phyloP scores from a whole-genome alignment of 2,329 filamentous ascomycete genomes.

The Pyrenochaeta sp. region DNA sequence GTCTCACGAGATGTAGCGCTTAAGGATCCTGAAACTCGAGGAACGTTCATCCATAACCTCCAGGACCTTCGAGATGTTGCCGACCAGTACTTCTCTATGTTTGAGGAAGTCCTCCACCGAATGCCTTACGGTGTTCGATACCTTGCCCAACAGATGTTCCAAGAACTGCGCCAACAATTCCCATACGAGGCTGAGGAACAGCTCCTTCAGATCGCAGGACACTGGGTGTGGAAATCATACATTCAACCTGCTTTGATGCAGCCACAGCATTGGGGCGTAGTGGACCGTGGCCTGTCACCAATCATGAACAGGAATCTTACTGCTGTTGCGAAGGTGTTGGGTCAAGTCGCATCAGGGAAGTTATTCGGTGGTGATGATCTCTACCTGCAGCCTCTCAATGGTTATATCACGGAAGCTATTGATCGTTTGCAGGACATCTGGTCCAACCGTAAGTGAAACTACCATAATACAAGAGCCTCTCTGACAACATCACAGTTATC shows the following conservation, averaged over 20 bases:
- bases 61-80: conserved; percentile 94
- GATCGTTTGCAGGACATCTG: conserved; percentile 80
- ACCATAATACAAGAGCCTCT: neutral
- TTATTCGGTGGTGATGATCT: conserved; percentile 94
- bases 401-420: conserved; percentile 85
- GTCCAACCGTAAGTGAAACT: conserved; percentile 62
- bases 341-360: conserved; percentile 86
- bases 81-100: conserved; percentile 82
- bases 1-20: conserved; percentile 94
- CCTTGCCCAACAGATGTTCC: conserved; percentile 84
- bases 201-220: conserved; percentile 82
- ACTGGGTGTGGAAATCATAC: conserved; percentile 96
- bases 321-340: conserved; percentile 90
- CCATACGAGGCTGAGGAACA: conserved; percentile 79
- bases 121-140: conserved; percentile 96
- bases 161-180: conserved; percentile 79
- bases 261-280: conserved; percentile 91
- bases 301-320: conserved; percentile 91
- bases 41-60: conserved; percentile 92
- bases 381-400: conserved; percentile 93
- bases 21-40: conserved; percentile 89
- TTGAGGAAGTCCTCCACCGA: conserved; percentile 84
- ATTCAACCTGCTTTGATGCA: conserved; percentile 87
- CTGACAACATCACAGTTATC: conserved; percentile 67
- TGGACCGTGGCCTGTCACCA: conserved; percentile 87